phyloP scores from a whole-genome alignment of 2,329 filamentous ascomycete genomes.

The Ophiostoma ulmi region DNA sequence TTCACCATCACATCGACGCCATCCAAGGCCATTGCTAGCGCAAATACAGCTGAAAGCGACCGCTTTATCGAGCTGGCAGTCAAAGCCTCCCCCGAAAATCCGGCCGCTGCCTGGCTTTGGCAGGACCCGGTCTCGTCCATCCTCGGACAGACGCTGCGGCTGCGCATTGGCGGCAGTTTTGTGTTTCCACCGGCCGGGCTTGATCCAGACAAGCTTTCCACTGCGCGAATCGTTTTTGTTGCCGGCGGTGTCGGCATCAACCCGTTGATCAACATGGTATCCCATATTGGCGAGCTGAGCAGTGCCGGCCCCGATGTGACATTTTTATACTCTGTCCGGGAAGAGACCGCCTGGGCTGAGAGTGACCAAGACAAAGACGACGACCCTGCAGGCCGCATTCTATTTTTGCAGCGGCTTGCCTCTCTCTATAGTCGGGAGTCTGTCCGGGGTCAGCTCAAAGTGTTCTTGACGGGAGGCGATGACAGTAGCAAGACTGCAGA shows the following conservation, averaged over 20 bases:
- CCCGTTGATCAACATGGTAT: constrained; percentile 69
- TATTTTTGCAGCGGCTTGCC: constrained; percentile 49
- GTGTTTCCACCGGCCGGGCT: constrained; percentile 62
- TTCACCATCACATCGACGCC: constrained; percentile 84
- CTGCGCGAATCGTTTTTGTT: constrained; percentile 60
- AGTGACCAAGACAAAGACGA: constrained; percentile 23
- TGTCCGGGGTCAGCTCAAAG: constrained; percentile 39
- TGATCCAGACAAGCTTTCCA: constrained; percentile 28
- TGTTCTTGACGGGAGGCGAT: constrained; percentile 42
- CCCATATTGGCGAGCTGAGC: constrained; percentile 48
- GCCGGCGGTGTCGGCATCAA: constrained; percentile 82
- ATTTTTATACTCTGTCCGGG: constrained; percentile 57
- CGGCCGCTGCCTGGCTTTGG: constrained; percentile 74
- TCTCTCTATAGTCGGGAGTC: constrained; percentile 37
- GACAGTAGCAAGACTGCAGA: background rate
- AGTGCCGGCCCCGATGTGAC: constrained; percentile 40
- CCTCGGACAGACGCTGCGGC: constrained; percentile 52
- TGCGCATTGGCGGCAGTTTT: constrained; percentile 77
- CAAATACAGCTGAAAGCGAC: background rate
- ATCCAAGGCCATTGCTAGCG: constrained; percentile 39
- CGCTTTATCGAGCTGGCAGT: constrained; percentile 71
- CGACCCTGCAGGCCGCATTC: constrained; percentile 32
- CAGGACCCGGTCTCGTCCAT: constrained; percentile 44
- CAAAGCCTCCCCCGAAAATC: constrained; percentile 64
- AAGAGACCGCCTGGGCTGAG: background rate